Evolutionary conservation across 2,329 filamentous ascomycete genomes (phyloP), one percentile per base, ranked within the genome.

Genomic region (Leptographium lundbergii): DNA sequence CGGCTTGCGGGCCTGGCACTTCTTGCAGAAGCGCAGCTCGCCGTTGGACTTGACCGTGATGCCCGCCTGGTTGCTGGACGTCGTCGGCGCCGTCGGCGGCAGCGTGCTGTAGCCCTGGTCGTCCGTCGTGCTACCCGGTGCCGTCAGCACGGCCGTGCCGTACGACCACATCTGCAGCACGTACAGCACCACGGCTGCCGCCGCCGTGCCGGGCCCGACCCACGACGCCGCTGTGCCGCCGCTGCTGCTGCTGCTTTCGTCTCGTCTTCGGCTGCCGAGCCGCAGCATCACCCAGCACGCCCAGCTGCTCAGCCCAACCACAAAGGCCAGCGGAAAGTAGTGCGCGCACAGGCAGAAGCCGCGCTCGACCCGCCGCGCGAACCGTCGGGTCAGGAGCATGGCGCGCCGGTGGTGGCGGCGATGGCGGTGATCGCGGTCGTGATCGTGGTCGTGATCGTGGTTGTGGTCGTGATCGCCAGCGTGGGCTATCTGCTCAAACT

Each of bases 1-100:
- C 50, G 94, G 94, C 75, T 99, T 99, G 63, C 88, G 84, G 57
- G 86, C 86, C 74, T 95, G 89, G 72, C 94, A 99, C 75, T 99
- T 99, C 75, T 97, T 97, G 80, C 94, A 99, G 76, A 87, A 97
- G 59, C 94, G 84, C 57, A 88, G 75, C 67, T 88, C 88, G 66
- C 94, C 94, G 50, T 89, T 91, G 60, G 89, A 87, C 73, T 94
- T 99, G 68, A 96, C 94, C 1, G 92, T 97, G 68, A 96, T 14
- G 69, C n/a, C 45, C 34, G 36, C 19, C 29, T 45, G 54, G 32
- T 9, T 34, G 13, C 7, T 10, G 2, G 48, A 13, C n/a, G 81
- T 73, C 63, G 86, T 84, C 61, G 83, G 79, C n/a, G 87, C 6
- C 25, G 13, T 17, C 13, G 29, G 89, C 1, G 91, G 91, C 52